Percentiles rank a stretch among this genome's conserved stretches.
These are phyloP conservation scores for Leishmania lainsoni DNA, from an alignment of 208 protist species.

Conservation along the genomic window DNA sequence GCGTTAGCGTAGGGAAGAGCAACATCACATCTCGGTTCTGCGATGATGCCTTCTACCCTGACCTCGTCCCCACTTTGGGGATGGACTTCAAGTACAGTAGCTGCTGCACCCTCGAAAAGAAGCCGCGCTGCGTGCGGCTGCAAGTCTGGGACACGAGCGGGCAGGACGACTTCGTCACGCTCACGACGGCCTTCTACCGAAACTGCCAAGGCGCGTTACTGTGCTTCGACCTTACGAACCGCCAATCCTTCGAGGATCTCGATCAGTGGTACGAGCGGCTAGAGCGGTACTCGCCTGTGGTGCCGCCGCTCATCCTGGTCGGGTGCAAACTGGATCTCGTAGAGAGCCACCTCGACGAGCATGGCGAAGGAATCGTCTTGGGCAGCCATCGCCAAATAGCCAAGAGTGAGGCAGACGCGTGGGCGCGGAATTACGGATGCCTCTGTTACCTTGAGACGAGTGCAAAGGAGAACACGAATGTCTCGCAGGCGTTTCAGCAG, in stretches of 20 bases:
- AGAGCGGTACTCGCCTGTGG: conserved; percentile 51
- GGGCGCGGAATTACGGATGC: conserved; percentile 71
- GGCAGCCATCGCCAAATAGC: conserved; percentile 77
- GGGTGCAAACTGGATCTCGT: conserved; percentile 89
- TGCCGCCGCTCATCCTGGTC: conserved; percentile 84
- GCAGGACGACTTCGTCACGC: conserved; percentile 88
- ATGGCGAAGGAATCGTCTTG: conserved; percentile 67
- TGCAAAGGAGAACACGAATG: conserved; percentile 90
- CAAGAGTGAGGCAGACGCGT: conserved; percentile 83
- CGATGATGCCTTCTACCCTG: conserved; percentile 81
- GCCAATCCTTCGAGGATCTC: conserved; percentile 86
- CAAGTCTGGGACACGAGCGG: conserved; percentile 93
- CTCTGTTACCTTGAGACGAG: conserved; percentile 90
- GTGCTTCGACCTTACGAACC: conserved; percentile 97
- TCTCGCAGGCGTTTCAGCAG: conserved; percentile 83
- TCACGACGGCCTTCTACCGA: conserved; percentile 93
- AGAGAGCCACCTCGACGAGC: conserved; percentile 48
- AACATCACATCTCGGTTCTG: conserved; percentile 90
- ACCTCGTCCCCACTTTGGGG: conserved; percentile 84
- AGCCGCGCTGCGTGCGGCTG: conserved; percentile 71
- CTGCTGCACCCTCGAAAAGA: conserved; percentile 76
- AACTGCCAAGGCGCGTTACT: conserved; percentile 93
- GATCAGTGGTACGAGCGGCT: conserved; percentile 84
- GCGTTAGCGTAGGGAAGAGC: conserved; percentile 91
- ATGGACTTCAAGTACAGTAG: conserved; percentile 90